These are phyloP conservation scores for Phialemoniopsis sp. DNA, from an alignment of 2,329 filamentous ascomycete genomes.

Conservation along the genomic window DNA sequence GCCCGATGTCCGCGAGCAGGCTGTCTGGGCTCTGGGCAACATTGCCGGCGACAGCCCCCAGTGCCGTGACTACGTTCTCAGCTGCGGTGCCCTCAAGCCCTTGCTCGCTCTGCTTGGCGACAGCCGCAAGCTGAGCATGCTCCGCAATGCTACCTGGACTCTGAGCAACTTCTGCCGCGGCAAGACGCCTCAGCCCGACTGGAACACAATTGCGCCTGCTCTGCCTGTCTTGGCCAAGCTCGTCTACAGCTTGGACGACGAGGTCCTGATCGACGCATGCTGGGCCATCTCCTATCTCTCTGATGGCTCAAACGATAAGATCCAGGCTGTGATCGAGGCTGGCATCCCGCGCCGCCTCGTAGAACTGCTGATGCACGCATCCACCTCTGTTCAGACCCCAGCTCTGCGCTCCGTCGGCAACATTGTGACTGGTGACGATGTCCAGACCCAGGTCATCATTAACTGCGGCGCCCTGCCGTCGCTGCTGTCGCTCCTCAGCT, in stretches of 20 bases:
- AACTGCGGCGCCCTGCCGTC: conserved; percentile 93
- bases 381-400: conserved; percentile 96
- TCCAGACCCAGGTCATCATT: conserved; percentile 99
- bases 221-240: conserved; percentile 94
- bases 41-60: conserved; percentile 97
- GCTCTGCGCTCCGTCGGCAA: conserved; percentile 96
- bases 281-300: conserved; percentile 99
- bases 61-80: conserved; percentile 94
- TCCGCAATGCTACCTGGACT: conserved; percentile 97
- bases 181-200: conserved; percentile 98
- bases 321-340: conserved; percentile 97
- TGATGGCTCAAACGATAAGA: conserved; percentile 98
- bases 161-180: conserved; percentile 99
- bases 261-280: conserved; percentile 97
- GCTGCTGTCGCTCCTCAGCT: conserved; percentile 89
- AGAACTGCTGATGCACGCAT: conserved; percentile 96
- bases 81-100: conserved; percentile 85
- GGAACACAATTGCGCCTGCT: conserved; percentile 90
- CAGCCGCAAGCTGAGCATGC: conserved; percentile 98
- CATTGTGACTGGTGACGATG: conserved; percentile 97
- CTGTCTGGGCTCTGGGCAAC: conserved; percentile 97
- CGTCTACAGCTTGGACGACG: conserved; percentile 96
- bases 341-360: conserved; percentile 95
- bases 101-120: conserved; percentile 87
- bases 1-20: conserved; percentile 96